Percentiles rank a stretch among this genome's conserved stretches.
Evolutionary conservation across 129 eudicot species (phyloP).

Genomic region (Scalesia atractyloides): DNA sequence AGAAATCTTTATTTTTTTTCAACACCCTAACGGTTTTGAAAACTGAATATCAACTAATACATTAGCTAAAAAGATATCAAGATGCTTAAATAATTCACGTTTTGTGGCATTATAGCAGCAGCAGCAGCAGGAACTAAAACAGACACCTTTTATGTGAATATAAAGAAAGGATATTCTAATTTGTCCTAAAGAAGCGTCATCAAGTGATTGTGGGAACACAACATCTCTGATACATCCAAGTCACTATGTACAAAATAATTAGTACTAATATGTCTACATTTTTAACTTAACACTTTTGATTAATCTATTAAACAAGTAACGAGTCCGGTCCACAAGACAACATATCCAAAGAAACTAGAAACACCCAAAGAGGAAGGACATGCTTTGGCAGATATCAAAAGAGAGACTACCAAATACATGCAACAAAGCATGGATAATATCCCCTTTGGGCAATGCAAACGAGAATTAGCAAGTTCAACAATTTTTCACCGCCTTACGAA

Average conservation of each 20-base stretch:
- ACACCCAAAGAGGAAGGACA: no score
- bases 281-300: constrained; percentile 5
- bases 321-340: no score
- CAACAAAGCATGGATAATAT: no score
- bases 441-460: no score
- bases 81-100: constrained; percentile 8
- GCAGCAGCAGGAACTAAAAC: neutral
- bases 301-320: neutral
- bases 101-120: neutral
- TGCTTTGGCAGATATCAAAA: no score
- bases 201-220: constrained; percentile 1
- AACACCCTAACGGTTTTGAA: neutral
- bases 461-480: no score
- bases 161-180: constrained; percentile 2
- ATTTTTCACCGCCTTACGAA: no score
- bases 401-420: no score
- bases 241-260: neutral
- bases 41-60: constrained; percentile 10
- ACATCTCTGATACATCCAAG: constrained; percentile 11
- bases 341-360: no score
- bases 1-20: neutral
- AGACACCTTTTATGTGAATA: constrained; percentile 9
- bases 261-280: constrained; percentile 11
- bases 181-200: constrained; percentile 4
- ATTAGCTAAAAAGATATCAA: constrained; percentile 1